Evolutionary conservation across 176 grass and related monocot genomes (phyloP).

Genomic region (Poa annua): DNA sequence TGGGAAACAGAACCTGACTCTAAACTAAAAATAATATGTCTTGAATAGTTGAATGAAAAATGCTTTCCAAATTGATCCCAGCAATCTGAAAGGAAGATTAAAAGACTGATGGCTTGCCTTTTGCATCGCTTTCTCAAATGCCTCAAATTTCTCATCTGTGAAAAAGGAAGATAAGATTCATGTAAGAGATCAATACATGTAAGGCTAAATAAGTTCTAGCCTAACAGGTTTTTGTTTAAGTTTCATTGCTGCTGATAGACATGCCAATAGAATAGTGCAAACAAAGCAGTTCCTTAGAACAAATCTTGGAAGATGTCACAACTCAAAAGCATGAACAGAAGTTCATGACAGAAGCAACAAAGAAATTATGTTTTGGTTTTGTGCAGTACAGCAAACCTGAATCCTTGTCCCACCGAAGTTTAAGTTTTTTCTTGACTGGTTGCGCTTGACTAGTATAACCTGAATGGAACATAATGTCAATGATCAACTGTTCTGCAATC

Average conservation of each 20-base stretch:
- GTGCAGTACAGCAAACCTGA: slow-evolving; percentile 53
- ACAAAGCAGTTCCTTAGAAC: neutral
- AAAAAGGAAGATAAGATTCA: slow-evolving; percentile 7
- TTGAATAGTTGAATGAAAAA: neutral
- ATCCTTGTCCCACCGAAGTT: slow-evolving; percentile 62
- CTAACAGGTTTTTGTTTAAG: neutral
- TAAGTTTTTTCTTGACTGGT: slow-evolving; percentile 63
- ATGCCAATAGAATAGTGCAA: neutral
- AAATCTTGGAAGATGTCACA: neutral
- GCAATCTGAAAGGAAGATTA: neutral
- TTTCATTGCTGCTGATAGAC: neutral
- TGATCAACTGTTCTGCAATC: slow-evolving; percentile 2
- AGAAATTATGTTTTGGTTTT: neutral
- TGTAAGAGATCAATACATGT: neutral
- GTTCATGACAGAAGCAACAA: neutral
- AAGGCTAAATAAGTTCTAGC: slow-evolving; percentile 8
- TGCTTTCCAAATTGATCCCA: neutral
- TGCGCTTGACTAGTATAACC: slow-evolving; percentile 42
- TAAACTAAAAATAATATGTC: neutral
- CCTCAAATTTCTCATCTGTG: slow-evolving; percentile 43
- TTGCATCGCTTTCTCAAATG: slow-evolving; percentile 46
- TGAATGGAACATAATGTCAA: slow-evolving; percentile 37
- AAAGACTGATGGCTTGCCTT: slow-evolving; percentile 36
- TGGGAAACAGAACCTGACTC: slow-evolving; percentile 9
- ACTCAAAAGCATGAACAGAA: neutral